Percentiles rank a stretch among this genome's conserved stretches.
Conservation (phyloP, 2,329 filamentous ascomycete species). For the Trichoderma atroviride region DNA sequence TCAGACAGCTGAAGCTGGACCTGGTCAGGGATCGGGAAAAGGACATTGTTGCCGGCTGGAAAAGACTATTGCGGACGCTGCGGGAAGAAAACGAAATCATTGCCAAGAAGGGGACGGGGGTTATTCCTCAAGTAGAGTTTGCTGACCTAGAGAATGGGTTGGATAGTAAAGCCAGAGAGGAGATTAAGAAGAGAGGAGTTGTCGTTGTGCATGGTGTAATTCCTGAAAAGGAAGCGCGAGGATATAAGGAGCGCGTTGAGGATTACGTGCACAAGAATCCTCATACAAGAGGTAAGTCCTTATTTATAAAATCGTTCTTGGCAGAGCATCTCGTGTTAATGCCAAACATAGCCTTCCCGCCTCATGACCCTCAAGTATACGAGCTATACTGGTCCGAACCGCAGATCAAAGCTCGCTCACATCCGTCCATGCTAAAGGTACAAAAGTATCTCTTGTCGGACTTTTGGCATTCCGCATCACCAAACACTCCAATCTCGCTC, state of each 20-base stretch:
- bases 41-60: slow-evolving; percentile 52
- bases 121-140: slow-evolving; percentile 59
- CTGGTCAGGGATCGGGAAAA: slow-evolving; percentile 55
- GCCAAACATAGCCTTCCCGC: slow-evolving; percentile 59
- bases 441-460: slow-evolving; percentile 64
- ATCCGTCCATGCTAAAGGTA: slow-evolving; percentile 63
- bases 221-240: slow-evolving; percentile 62
- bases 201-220: slow-evolving; percentile 69
- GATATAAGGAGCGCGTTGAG: slow-evolving; percentile 65
- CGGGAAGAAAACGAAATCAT: slow-evolving; percentile 52
- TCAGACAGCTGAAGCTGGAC: slow-evolving; percentile 57
- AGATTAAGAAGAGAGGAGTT: slow-evolving; percentile 63
- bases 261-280: slow-evolving; percentile 68
- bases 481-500: slow-evolving; percentile 51
- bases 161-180: slow-evolving; percentile 40
- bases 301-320: background rate
- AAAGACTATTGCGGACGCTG: slow-evolving; percentile 49
- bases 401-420: slow-evolving; percentile 68
- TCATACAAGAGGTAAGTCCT: slow-evolving; percentile 52
- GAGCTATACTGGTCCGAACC: slow-evolving; percentile 75
- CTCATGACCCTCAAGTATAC: slow-evolving; percentile 66
- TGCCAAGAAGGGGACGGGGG: slow-evolving; percentile 46
- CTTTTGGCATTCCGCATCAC: slow-evolving; percentile 61
- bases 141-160: slow-evolving; percentile 46
- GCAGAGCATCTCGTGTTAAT: background rate